phyloP scores from a whole-genome alignment of 495 filamentous ascomycete genomes.

The Aspergillus incahuasiensis region DNA sequence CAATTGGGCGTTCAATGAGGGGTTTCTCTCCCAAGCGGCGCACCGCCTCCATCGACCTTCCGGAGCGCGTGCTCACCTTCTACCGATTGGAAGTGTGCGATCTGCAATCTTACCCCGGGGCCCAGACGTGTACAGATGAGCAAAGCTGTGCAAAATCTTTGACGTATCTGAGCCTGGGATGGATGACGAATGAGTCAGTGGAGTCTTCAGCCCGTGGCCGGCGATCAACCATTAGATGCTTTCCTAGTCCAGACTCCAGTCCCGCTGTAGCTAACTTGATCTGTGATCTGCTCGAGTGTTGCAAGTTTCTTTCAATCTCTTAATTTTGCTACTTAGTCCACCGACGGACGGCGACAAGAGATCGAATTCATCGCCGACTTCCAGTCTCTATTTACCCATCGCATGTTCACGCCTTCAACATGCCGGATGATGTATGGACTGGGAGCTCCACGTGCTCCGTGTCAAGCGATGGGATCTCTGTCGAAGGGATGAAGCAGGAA shows the following conservation, averaged over 20 bases:
- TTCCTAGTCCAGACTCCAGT: no score
- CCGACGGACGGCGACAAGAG: neutral
- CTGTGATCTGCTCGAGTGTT: neutral
- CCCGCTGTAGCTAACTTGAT: neutral
- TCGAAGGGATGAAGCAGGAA: conserved; percentile 2
- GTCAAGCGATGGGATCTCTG: conserved; percentile 7
- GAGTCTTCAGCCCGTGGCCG: neutral
- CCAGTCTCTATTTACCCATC: neutral
- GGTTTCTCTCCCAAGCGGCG: conserved; percentile 3
- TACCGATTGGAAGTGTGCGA: neutral
- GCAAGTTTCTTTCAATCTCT: neutral
- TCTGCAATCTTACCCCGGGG: neutral
- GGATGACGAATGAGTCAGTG: neutral
- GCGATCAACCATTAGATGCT: neutral
- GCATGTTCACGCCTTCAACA: neutral
- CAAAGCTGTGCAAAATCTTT: neutral
- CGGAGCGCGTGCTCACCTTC: neutral
- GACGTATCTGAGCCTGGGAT: neutral
- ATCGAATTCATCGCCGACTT: neutral
- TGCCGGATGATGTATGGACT: conserved; percentile 11
- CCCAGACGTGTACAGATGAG: neutral
- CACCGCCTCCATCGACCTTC: neutral
- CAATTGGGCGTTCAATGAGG: conserved; percentile 4
- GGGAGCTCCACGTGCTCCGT: neutral
- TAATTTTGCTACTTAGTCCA: neutral